Evolutionary conservation across 225 moss, liverwort and hornwort genomes (phyloP).

Genomic region (Climacium dendroides): DNA sequence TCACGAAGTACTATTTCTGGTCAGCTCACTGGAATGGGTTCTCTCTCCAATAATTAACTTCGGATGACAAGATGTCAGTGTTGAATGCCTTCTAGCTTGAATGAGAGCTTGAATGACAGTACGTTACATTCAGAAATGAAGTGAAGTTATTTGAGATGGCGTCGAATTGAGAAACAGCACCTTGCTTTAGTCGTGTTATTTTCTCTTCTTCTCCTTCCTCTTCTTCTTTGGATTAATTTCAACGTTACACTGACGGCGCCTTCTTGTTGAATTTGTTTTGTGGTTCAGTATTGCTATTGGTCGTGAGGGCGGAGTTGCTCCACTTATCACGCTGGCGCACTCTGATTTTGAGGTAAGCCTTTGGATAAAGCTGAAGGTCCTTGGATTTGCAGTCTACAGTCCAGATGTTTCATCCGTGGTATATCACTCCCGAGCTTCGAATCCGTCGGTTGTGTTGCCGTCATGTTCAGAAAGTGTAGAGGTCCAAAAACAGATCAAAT

Average conservation of each 20-base stretch:
- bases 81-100: neutral
- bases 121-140: neutral
- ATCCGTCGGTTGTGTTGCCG: neutral
- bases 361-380: neutral
- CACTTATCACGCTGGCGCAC: slow-evolving; percentile 70
- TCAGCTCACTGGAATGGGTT: neutral
- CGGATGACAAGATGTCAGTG: neutral
- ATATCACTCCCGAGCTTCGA: neutral
- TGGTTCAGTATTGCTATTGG: slow-evolving; percentile 86
- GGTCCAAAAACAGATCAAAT: neutral
- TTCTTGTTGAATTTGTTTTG: neutral
- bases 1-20: neutral
- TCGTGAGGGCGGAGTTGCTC: slow-evolving; percentile 89
- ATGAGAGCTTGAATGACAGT: too few species aligned
- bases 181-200: neutral
- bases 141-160: neutral
- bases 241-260: neutral
- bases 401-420: neutral
- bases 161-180: neutral
- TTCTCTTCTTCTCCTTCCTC: too few species aligned
- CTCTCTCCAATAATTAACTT: neutral
- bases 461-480: neutral
- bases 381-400: neutral
- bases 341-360: slow-evolving; percentile 72
- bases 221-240: neutral